Evolutionary conservation across 1,284 basidiomycete genomes (phyloP).

Genomic region (Cryptococcus sp.): DNA sequence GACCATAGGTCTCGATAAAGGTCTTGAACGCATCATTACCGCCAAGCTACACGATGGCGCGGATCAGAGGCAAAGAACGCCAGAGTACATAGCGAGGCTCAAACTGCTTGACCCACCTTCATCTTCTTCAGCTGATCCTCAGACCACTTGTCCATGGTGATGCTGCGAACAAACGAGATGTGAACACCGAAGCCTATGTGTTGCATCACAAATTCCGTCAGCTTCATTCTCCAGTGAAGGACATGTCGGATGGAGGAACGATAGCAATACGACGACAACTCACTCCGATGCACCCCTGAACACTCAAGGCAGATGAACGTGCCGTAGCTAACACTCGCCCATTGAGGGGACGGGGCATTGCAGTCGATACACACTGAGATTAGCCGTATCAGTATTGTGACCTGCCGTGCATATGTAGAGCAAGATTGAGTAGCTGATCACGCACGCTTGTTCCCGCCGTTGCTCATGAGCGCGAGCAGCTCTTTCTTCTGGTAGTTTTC

Average conservation of each 20-base stretch:
- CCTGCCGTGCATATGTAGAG: background rate
- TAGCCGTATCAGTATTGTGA: background rate
- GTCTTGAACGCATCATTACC: slow-evolving; percentile 78
- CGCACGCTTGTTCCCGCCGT: slow-evolving; percentile 68
- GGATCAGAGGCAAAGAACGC: too few relatives aligned
- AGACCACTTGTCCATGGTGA: slow-evolving; percentile 96
- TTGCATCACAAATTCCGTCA: background rate
- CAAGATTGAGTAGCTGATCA: background rate
- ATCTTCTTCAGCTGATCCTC: slow-evolving; percentile 85
- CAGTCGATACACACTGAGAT: slow-evolving; percentile 72
- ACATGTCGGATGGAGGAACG: too few relatives aligned
- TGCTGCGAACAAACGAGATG: slow-evolving; percentile 80
- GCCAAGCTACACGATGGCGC: slow-evolving; percentile 61
- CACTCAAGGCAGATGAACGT: slow-evolving; percentile 89
- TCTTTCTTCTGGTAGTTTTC: slow-evolving; percentile 65
- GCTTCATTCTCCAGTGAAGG: background rate
- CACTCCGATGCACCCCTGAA: slow-evolving; percentile 82
- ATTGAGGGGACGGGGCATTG: slow-evolving; percentile 81
- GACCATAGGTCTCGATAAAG: slow-evolving; percentile 74
- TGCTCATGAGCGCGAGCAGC: slow-evolving; percentile 68
- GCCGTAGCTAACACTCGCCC: slow-evolving; percentile 70
- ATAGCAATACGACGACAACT: slow-evolving; percentile 7
- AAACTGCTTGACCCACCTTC: slow-evolving; percentile 62
- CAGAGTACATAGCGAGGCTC: background rate
- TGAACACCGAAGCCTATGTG: slow-evolving; percentile 45